These are phyloP conservation scores for Phaeomoniella chlamydospora DNA, from an alignment of 2,329 filamentous ascomycete species.

Conservation along the genomic window DNA sequence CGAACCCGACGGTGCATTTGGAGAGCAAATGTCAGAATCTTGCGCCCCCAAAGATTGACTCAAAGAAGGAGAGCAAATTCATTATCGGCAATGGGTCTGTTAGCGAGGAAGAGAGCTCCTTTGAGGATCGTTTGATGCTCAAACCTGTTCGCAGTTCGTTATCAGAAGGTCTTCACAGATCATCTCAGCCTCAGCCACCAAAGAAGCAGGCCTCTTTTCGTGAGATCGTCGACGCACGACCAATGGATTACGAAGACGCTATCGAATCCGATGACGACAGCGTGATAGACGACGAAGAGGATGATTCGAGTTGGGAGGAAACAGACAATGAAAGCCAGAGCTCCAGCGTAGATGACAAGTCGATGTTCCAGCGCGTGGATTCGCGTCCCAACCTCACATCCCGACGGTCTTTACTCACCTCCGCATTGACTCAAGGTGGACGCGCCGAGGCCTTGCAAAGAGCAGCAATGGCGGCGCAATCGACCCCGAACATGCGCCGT, in stretches of 20 bases:
- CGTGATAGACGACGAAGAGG: slow-evolving; percentile 60
- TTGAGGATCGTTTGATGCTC: slow-evolving; percentile 45
- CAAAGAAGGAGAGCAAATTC: slow-evolving; percentile 54
- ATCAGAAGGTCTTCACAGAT: slow-evolving; percentile 36
- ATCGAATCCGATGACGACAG: slow-evolving; percentile 54
- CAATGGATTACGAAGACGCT: slow-evolving; percentile 46
- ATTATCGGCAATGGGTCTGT: slow-evolving; percentile 68
- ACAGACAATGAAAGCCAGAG: slow-evolving; percentile 70
- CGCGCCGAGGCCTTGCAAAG: slow-evolving; percentile 56
- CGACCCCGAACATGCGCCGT: slow-evolving; percentile 27
- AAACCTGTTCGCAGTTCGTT: slow-evolving; percentile 38
- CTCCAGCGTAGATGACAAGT: slow-evolving; percentile 66
- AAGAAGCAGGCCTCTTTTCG: slow-evolving; percentile 77
- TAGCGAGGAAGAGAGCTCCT: slow-evolving; percentile 68
- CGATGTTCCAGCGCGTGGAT: slow-evolving; percentile 80
- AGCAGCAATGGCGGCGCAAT: slow-evolving; percentile 33
- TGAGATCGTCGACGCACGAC: slow-evolving; percentile 56
- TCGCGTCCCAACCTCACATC: slow-evolving; percentile 75
- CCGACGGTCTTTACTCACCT: slow-evolving; percentile 74
- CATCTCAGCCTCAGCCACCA: slow-evolving; percentile 18
- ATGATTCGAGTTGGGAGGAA: slow-evolving; percentile 43
- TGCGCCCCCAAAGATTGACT: slow-evolving; percentile 35
- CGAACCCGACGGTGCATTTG: background rate
- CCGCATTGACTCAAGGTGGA: slow-evolving; percentile 71
- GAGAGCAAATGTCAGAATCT: slow-evolving; percentile 40